Conservation (phyloP, 2,329 filamentous ascomycete genomes). For the Calonectria montana region DNA sequence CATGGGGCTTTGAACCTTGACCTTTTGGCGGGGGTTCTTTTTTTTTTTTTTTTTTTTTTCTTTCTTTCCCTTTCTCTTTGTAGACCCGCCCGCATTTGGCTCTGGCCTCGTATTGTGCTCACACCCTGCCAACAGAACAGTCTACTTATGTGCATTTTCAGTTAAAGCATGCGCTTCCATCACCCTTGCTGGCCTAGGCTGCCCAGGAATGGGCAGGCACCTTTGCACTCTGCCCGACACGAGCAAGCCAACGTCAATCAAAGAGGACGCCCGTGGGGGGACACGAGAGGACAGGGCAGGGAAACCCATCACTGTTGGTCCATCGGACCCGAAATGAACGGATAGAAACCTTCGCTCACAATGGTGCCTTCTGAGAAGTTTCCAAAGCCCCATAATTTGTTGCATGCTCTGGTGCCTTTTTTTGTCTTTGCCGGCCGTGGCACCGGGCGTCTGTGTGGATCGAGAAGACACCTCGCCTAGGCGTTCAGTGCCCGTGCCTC, state of each 20-base stretch:
- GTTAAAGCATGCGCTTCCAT: not conserved
- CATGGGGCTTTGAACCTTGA: slow-evolving; percentile 1
- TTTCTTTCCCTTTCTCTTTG: too few relatives aligned
- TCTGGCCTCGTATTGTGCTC: not conserved
- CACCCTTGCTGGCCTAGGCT: slow-evolving; percentile 1
- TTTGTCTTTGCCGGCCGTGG: slow-evolving; percentile 21
- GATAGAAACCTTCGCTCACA: not conserved
- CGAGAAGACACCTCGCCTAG: not conserved
- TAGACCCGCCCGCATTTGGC: not conserved
- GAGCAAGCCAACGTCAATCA: not conserved
- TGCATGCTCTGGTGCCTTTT: not conserved
- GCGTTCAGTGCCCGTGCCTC: slow-evolving; percentile 2
- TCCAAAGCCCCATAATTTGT: slow-evolving; percentile 2
- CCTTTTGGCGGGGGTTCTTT: not conserved
- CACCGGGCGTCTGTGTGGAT: slow-evolving; percentile 12
- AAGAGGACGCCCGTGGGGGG: slow-evolving; percentile 9
- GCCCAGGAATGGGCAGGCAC: not conserved
- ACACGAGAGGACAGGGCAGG: not conserved
- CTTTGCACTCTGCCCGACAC: slow-evolving; percentile 1
- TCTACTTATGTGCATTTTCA: not conserved
- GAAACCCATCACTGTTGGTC: slow-evolving; percentile 1
- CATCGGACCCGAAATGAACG: slow-evolving; percentile 20
- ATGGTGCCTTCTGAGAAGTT: slow-evolving; percentile 13
- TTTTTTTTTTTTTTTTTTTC: not conserved
- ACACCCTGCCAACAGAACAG: not conserved